These are phyloP conservation scores for Puccinia polysora DNA, from an alignment of 1,284 basidiomycete genomes.

Conservation along the genomic window DNA sequence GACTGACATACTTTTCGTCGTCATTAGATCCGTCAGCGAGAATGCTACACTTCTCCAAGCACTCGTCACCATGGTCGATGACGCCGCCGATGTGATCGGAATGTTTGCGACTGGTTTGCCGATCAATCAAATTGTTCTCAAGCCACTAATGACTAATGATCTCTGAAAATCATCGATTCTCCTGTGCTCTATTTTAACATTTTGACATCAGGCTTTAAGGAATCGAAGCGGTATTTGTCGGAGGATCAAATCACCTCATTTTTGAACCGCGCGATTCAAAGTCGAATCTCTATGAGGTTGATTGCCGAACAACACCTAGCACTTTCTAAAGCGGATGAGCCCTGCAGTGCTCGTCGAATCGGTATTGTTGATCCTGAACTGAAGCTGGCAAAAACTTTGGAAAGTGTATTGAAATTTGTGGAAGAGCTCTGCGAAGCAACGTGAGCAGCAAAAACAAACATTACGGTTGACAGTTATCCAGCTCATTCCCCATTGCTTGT, in stretches of 20 bases:
- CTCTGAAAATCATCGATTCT: neutral
- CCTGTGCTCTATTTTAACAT: neutral
- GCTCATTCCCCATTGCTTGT: neutral
- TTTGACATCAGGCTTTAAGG: slow-evolving; percentile 24
- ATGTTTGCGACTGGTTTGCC: slow-evolving; percentile 33
- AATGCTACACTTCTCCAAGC: slow-evolving; percentile 11
- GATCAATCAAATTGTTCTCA: neutral
- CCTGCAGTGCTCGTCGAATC: neutral
- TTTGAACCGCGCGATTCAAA: slow-evolving; percentile 33
- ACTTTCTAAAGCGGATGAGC: slow-evolving; percentile 9
- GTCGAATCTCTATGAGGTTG: slow-evolving; percentile 28
- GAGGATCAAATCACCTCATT: slow-evolving; percentile 35
- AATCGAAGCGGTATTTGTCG: slow-evolving; percentile 32
- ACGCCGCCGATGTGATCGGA: slow-evolving; percentile 32
- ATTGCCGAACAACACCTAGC: slow-evolving; percentile 38
- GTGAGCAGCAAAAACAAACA: neutral
- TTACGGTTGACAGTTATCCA: neutral
- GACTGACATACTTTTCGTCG: neutral
- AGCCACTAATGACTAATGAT: neutral
- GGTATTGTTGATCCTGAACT: slow-evolving; percentile 32
- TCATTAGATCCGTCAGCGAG: neutral
- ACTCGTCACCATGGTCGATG: slow-evolving; percentile 32
- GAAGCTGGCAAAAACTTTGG: slow-evolving; percentile 4
- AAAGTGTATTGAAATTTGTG: slow-evolving; percentile 19
- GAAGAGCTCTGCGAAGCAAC: slow-evolving; percentile 34